phyloP scores from a whole-genome alignment of 2,329 filamentous ascomycete species.

The Colletotrichum tropicale region DNA sequence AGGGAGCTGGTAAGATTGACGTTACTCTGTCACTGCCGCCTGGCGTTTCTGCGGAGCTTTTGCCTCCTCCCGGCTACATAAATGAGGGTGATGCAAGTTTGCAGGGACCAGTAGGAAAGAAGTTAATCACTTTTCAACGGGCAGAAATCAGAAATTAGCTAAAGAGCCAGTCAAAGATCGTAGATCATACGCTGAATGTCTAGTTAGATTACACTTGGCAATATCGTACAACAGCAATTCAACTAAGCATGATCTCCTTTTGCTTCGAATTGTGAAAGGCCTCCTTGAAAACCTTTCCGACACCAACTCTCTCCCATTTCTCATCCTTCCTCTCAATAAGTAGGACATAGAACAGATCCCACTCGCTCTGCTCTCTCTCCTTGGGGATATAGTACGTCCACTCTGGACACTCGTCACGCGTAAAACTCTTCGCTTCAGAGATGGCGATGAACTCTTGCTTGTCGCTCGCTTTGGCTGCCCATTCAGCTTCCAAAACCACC shows the following conservation, averaged over 20 bases:
- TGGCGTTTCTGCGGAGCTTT: neutral
- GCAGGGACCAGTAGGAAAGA: neutral
- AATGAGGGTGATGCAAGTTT: neutral
- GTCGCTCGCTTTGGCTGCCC: constrained; percentile 14
- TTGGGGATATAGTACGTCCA: constrained; percentile 39
- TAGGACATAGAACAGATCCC: constrained; percentile 37
- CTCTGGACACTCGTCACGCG: constrained; percentile 29
- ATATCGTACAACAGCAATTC: neutral
- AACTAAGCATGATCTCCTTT: constrained; percentile 29
- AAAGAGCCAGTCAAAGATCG: neutral
- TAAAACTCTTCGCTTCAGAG: constrained; percentile 36
- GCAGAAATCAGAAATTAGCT: neutral
- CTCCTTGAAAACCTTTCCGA: constrained; percentile 37
- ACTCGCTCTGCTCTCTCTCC: constrained; percentile 33
- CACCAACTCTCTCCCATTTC: constrained; percentile 28
- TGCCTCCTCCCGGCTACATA: neutral
- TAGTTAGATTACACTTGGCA: neutral
- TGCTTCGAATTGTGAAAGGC: constrained; percentile 28
- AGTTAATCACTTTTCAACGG: neutral
- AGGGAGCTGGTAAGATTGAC: neutral
- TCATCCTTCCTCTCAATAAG: constrained; percentile 28
- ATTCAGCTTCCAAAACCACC: constrained; percentile 27
- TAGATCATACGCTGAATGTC: neutral
- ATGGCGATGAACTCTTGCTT: constrained; percentile 34
- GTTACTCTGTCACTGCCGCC: neutral